Percentiles rank a stretch among this genome's conserved stretches.
phyloP scores from a whole-genome alignment of 495 filamentous ascomycete genomes.

The Aspergillus ellipticus region DNA sequence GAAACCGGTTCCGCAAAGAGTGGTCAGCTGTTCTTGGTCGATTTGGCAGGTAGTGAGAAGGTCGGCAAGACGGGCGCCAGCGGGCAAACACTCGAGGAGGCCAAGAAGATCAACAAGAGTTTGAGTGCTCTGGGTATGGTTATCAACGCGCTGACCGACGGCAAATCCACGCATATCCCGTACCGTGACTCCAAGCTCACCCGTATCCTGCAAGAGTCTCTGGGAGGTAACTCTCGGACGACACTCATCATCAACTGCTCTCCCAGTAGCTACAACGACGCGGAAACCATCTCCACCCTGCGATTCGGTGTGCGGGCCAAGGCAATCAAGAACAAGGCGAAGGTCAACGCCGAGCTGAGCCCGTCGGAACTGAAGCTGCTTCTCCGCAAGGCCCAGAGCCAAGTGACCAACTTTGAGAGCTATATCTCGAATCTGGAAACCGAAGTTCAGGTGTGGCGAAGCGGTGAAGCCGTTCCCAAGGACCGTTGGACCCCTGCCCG shows the following conservation, averaged over 20 bases:
- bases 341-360: slow-evolving; percentile 97
- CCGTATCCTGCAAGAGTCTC: slow-evolving; percentile 90
- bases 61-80: slow-evolving; percentile 98
- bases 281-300: slow-evolving; percentile 88
- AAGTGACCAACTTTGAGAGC: slow-evolving; percentile 80
- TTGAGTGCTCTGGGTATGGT: slow-evolving; percentile 97
- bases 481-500: slow-evolving; percentile 72
- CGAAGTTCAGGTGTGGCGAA: slow-evolving; percentile 82
- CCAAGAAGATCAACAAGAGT: slow-evolving; percentile 99
- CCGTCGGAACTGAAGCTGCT: slow-evolving; percentile 89
- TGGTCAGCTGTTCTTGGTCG: slow-evolving; percentile 93
- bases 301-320: slow-evolving; percentile 96
- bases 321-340: slow-evolving; percentile 99
- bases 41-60: slow-evolving; percentile 97
- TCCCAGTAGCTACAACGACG: slow-evolving; percentile 96
- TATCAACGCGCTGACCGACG: slow-evolving; percentile 95
- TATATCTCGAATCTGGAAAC: slow-evolving; percentile 82
- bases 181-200: slow-evolving; percentile 99
- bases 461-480: slow-evolving; percentile 82
- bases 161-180: slow-evolving; percentile 95
- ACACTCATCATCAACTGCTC: slow-evolving; percentile 99
- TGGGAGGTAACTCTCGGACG: slow-evolving; percentile 95
- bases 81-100: slow-evolving; percentile 95
- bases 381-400: slow-evolving; percentile 84
- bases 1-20: slow-evolving; percentile 96